Conservation (phyloP, 352 stramenopile genomes). For the Globisporangium irregulare region DNA sequence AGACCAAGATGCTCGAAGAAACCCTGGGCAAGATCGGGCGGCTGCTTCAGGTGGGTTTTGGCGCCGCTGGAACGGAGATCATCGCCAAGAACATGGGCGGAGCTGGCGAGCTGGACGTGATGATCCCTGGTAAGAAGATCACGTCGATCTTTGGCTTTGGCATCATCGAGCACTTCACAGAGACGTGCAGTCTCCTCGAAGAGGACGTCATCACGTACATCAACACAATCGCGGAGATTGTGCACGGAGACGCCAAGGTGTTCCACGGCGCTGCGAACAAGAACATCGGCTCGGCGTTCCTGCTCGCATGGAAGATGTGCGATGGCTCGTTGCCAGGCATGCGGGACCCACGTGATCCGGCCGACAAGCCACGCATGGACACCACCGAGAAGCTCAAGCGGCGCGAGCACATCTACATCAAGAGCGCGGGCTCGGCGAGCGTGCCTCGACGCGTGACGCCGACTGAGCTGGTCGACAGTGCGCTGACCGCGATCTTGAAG, state of each 20-base stretch:
- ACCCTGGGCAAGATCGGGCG: slow-evolving; percentile 94
- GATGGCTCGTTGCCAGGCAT: slow-evolving; percentile 85
- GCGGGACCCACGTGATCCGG: slow-evolving; percentile 73
- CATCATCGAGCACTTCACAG: slow-evolving; percentile 96
- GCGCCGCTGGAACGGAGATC: slow-evolving; percentile 95
- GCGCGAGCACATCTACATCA: slow-evolving; percentile 69
- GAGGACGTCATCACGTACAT: slow-evolving; percentile 98
- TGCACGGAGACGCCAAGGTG: slow-evolving; percentile 92
- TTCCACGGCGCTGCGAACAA: slow-evolving; percentile 96
- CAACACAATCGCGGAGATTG: slow-evolving; percentile 96
- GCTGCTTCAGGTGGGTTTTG: slow-evolving; percentile 96
- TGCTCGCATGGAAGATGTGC: slow-evolving; percentile 96
- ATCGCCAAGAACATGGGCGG: slow-evolving; percentile 97
- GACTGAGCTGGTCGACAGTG: slow-evolving; percentile 91
- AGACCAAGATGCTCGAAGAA: slow-evolving; percentile 95
- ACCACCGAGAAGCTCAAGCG: slow-evolving; percentile 49
- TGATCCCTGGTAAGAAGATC: slow-evolving; percentile 97
- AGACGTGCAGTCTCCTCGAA: slow-evolving; percentile 90
- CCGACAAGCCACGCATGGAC: slow-evolving; percentile 71
- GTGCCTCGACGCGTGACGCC: slow-evolving; percentile 47
- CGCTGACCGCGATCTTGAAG: slow-evolving; percentile 95
- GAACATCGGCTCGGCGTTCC: slow-evolving; percentile 94
- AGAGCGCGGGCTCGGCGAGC: slow-evolving; percentile 46
- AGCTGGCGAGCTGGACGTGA: slow-evolving; percentile 92
- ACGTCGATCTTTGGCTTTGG: slow-evolving; percentile 96